phyloP scores from a whole-genome alignment of 352 stramenopile species.

The Phytophthora pini region DNA sequence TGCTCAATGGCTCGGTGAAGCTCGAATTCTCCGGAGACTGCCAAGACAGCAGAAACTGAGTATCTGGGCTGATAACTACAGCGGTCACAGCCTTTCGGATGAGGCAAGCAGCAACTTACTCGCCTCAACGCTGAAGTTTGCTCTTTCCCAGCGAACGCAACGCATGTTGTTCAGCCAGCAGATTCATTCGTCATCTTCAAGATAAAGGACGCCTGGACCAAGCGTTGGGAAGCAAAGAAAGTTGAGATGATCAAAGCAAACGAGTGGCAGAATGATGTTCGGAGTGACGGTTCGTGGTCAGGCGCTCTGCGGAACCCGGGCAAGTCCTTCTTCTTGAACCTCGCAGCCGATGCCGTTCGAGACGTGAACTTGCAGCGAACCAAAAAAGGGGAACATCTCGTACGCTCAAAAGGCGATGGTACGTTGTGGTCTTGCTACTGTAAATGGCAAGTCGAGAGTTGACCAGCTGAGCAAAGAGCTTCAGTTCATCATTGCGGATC shows the following conservation, averaged over 20 bases:
- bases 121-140: not conserved
- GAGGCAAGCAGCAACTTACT: not conserved
- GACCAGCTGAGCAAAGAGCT: not conserved
- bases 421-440: constrained; percentile 1
- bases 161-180: not conserved
- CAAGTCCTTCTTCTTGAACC: constrained; percentile 3
- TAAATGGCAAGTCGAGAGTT: not conserved
- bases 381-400: not conserved
- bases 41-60: not conserved
- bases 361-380: constrained; percentile 1
- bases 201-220: constrained; percentile 4
- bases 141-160: not conserved
- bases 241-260: constrained; percentile 1
- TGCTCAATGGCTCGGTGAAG: not conserved
- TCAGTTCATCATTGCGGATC: not conserved
- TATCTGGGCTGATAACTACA: not conserved
- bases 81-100: not conserved
- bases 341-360: not conserved
- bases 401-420: constrained; percentile 4
- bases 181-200: not conserved
- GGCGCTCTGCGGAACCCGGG: not conserved
- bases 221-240: constrained; percentile 3
- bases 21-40: not conserved
- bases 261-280: constrained; percentile 4
- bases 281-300: not conserved